Evolutionary conservation across 306 rosid genomes (phyloP).

Genomic region (Urtica urens): DNA sequence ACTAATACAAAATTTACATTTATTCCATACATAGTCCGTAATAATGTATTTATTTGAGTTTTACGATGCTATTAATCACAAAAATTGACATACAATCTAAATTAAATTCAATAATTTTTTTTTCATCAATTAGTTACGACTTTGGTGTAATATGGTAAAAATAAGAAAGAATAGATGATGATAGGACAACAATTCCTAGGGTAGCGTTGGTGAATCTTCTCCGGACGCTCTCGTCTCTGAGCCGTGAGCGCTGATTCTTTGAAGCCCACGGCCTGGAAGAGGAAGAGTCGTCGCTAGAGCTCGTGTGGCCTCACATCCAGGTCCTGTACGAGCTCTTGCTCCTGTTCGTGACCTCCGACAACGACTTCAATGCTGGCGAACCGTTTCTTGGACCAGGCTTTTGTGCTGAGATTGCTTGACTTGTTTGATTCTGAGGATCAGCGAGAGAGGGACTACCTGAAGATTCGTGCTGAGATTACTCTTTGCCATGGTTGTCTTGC

Average conservation of each 20-base stretch:
- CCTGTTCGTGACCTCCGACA: slow-evolving; percentile 44
- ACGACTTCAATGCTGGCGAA: slow-evolving; percentile 54
- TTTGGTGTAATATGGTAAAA: too few relatives aligned
- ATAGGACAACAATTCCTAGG: too few relatives aligned
- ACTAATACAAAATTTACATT: too few relatives aligned
- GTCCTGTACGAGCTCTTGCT: slow-evolving; percentile 42
- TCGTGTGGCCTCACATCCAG: slow-evolving; percentile 58
- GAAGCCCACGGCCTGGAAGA: slow-evolving; percentile 43
- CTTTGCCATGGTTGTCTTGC: too few relatives aligned
- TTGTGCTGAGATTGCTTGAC: slow-evolving; percentile 45
- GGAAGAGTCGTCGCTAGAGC: slow-evolving; percentile 48
- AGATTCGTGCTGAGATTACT: too few relatives aligned
- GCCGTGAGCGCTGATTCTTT: slow-evolving; percentile 26
- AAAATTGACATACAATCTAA: too few relatives aligned
- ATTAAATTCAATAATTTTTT: too few relatives aligned
- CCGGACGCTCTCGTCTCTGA: slow-evolving; percentile 32
- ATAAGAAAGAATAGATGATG: too few relatives aligned
- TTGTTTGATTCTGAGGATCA: slow-evolving; percentile 65
- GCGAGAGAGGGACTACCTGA: slow-evolving; percentile 57
- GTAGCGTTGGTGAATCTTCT: slow-evolving; percentile 38
- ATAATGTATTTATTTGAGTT: too few relatives aligned
- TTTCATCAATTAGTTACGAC: too few relatives aligned
- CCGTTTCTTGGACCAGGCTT: slow-evolving; percentile 41
- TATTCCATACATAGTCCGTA: too few relatives aligned
- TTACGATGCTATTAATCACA: too few relatives aligned